A percentile compares a stretch with the other conserved stretches of the same genome.
These are phyloP conservation scores for Grosmannia huntii DNA, from an alignment of 2,329 filamentous ascomycete genomes.

Conservation along the genomic window DNA sequence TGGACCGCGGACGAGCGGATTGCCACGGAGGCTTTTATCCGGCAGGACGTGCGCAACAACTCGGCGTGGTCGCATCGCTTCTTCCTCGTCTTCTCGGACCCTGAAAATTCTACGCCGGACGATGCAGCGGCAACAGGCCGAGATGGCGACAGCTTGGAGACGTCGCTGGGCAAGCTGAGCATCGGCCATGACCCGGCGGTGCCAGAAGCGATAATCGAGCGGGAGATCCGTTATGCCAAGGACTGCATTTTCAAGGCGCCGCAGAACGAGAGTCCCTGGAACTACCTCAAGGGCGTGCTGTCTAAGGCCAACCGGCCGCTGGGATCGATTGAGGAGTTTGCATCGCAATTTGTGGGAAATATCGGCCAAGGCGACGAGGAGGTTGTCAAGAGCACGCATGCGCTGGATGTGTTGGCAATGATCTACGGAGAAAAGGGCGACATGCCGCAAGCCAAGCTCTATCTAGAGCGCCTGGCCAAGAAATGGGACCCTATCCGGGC, in stretches of 20 bases:
- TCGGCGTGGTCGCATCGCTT: constrained; percentile 96
- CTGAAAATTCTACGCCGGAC: constrained; percentile 14
- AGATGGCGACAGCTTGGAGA: neutral
- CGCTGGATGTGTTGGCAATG: constrained; percentile 60
- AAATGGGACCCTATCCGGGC: constrained; percentile 85
- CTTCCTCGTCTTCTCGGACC: constrained; percentile 72
- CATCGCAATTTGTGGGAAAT: constrained; percentile 33
- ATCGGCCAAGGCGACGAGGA: constrained; percentile 35
- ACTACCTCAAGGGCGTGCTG: constrained; percentile 70
- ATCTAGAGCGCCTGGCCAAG: constrained; percentile 59
- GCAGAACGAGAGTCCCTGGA: constrained; percentile 92
- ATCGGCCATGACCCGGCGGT: constrained; percentile 42
- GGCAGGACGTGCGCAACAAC: constrained; percentile 82
- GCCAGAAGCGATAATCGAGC: constrained; percentile 50
- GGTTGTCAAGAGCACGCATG: constrained; percentile 48
- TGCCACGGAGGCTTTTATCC: constrained; percentile 60
- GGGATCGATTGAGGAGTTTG: constrained; percentile 33
- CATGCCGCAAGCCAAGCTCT: constrained; percentile 50
- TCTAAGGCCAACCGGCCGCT: constrained; percentile 48
- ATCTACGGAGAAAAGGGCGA: constrained; percentile 46
- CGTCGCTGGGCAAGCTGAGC: constrained; percentile 24
- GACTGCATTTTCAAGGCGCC: constrained; percentile 65
- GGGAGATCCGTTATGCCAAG: constrained; percentile 65
- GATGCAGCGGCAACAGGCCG: neutral
- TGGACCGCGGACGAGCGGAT: constrained; percentile 53